These are phyloP conservation scores for Jacaranda mimosifolia DNA, from an alignment of 257 asterid genomes.

Conservation along the genomic window DNA sequence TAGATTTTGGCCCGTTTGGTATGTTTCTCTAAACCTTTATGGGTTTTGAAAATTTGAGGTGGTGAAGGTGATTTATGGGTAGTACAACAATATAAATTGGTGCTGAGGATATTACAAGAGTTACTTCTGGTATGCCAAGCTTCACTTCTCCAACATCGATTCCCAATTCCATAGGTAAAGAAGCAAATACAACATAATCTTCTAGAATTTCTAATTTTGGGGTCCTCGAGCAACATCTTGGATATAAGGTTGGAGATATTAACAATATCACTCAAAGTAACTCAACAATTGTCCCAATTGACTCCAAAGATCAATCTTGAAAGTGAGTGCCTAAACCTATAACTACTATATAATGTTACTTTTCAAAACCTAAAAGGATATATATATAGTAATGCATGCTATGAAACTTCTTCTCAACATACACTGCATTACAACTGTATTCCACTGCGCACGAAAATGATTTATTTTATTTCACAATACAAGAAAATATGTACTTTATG, in stretches of 20 bases:
- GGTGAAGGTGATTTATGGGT: conserved; percentile 39
- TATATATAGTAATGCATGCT: too few relatives aligned
- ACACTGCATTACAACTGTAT: too few relatives aligned
- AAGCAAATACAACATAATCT: conserved; percentile 49
- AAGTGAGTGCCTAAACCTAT: too few relatives aligned
- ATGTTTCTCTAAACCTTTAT: background rate
- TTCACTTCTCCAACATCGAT: conserved; percentile 52
- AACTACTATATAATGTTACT: too few relatives aligned
- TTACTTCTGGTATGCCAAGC: conserved; percentile 60
- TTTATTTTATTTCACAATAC: too few relatives aligned
- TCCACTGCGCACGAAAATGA: too few relatives aligned
- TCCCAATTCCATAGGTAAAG: conserved; percentile 60
- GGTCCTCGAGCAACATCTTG: conserved; percentile 71
- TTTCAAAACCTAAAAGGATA: too few relatives aligned
- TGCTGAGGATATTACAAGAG: conserved; percentile 45
- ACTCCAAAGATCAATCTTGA: too few relatives aligned
- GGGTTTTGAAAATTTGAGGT: conserved; percentile 17
- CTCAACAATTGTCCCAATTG: background rate
- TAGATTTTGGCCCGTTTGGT: background rate
- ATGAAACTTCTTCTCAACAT: too few relatives aligned
- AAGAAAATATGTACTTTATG: too few relatives aligned
- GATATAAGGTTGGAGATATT: conserved; percentile 58
- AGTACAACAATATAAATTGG: conserved; percentile 46
- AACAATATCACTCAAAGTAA: conserved; percentile 51
- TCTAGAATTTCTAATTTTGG: conserved; percentile 60